Evolutionary conservation across 768 basidiomycete genomes (phyloP).

Genomic region (Tricholoma bakamatsutake): DNA sequence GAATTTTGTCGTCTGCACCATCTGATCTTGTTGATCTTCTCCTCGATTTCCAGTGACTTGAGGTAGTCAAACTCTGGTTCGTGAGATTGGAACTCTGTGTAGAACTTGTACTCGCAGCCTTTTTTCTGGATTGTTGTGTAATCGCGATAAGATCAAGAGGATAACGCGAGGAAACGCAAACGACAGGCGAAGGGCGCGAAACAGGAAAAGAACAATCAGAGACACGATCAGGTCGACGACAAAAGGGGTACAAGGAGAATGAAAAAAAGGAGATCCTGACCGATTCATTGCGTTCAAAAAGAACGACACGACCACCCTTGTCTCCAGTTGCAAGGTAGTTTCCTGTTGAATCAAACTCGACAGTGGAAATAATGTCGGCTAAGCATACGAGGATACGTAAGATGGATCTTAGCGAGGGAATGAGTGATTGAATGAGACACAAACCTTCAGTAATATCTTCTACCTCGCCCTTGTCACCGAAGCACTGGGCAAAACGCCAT

Average conservation of each 20-base stretch:
- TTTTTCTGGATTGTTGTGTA: constrained; percentile 69
- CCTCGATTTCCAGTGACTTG: constrained; percentile 99
- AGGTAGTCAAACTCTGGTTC: constrained; percentile 99
- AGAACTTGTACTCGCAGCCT: constrained; percentile 99
- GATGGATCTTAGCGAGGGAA: not conserved
- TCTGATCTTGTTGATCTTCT: constrained; percentile 99
- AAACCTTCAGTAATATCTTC: constrained; percentile 99
- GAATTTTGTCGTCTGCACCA: constrained; percentile 99
- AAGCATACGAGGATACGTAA: constrained; percentile 21
- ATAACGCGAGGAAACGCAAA: constrained; percentile 8
- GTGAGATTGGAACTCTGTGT: constrained; percentile 99
- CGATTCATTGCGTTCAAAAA: constrained; percentile 98
- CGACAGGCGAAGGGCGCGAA: constrained; percentile 9
- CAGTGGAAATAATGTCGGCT: constrained; percentile 99
- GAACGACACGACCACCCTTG: constrained; percentile 97
- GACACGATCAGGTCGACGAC: constrained; percentile 24
- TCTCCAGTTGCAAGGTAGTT: constrained; percentile 99
- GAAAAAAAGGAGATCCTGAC: constrained; percentile 37
- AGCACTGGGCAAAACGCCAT: constrained; percentile 99
- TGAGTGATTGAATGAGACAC: constrained; percentile 16
- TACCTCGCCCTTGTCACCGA: constrained; percentile 99
- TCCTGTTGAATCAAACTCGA: constrained; percentile 99
- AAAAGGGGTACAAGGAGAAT: constrained; percentile 12
- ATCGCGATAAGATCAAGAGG: constrained; percentile 19
- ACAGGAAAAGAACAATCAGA: constrained; percentile 23